Evolutionary conservation across 2,329 filamentous ascomycete genomes (phyloP), one percentile per base, ranked within the genome.

Genomic region (Phyllosticta citribraziliensis): DNA sequence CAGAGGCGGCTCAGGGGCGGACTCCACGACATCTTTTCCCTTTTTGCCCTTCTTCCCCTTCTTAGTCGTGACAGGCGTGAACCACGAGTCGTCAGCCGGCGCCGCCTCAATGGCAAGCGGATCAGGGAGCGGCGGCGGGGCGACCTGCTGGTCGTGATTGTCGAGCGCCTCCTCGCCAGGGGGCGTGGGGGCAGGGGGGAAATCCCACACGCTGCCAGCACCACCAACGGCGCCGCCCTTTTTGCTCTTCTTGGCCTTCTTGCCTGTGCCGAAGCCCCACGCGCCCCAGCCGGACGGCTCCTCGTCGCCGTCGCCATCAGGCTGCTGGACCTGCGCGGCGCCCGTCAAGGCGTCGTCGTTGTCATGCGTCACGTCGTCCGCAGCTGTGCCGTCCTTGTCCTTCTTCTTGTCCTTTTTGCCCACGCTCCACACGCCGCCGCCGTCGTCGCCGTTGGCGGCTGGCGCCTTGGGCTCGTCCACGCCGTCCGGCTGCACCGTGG

Each of bases 391-490:
- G n/a, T 68, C 68, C 63, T 72, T 71, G 52, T 66, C 66, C 64
- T 71, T 71, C 63, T 72, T 72, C 61, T 66, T 67, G 25, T 66
- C 65, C 58, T 65, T 66, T 19, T 63, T 64, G n/a, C 62, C 62
- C n/a, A 62, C 59, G 19, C 62, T 63, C 65, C 65, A 67, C 19
- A 24, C 53, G 27, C 24, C 47, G 5, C 33, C 59, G 25, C 30
- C 52, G 52, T 56, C 55, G 20, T 61, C 53, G 19, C 52, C 52
- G 5, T 61, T 53, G n/a, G 2, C n/a, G 4, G 40, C 40, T n/a
- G 40, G 4, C 14, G 51, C 52, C 17, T 62, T 56, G 9, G 60
- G 56, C 55, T 58, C 55, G 24, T 61, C 53, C 10, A 54, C 52
- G 14, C 35, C 40, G 14, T 64, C 17, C 57, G 27, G 52, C 65